Conservation (phyloP, 306 rosid species). For the Cajanus cajan region DNA sequence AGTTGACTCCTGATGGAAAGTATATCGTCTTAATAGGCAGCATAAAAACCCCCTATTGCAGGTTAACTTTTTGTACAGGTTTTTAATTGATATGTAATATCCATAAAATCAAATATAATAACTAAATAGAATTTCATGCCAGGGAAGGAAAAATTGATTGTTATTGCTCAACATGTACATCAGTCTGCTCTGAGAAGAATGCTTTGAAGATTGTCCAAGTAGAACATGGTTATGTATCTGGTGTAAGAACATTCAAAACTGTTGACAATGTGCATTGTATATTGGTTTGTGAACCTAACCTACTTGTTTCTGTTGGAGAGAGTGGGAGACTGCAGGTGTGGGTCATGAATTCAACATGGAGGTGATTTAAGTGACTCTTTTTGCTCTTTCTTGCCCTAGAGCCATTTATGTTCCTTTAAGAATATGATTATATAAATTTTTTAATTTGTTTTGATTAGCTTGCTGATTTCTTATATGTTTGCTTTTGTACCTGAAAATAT, state of each 20-base stretch:
- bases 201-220: constrained; percentile 76
- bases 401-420: constrained; percentile 10
- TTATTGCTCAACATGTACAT: constrained; percentile 68
- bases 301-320: constrained; percentile 76
- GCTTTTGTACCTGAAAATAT: not conserved
- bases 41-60: constrained; percentile 79
- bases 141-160: constrained; percentile 69
- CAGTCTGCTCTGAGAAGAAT: constrained; percentile 54
- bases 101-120: constrained; percentile 17
- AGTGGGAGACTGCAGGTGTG: constrained; percentile 85
- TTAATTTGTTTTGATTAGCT: constrained; percentile 5
- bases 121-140: constrained; percentile 23
- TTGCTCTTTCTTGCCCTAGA: constrained; percentile 7
- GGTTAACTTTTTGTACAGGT: constrained; percentile 48
- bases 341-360: constrained; percentile 89
- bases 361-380: constrained; percentile 46
- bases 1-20: constrained; percentile 72
- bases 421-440: not conserved
- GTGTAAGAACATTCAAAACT: constrained; percentile 57
- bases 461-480: constrained; percentile 17
- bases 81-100: constrained; percentile 31
- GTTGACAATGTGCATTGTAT: constrained; percentile 47
- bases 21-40: constrained; percentile 66
- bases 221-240: constrained; percentile 67
- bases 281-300: constrained; percentile 74